Conservation (phyloP, 139 green algal genomes). For the Raphidocelis subcapitata region DNA sequence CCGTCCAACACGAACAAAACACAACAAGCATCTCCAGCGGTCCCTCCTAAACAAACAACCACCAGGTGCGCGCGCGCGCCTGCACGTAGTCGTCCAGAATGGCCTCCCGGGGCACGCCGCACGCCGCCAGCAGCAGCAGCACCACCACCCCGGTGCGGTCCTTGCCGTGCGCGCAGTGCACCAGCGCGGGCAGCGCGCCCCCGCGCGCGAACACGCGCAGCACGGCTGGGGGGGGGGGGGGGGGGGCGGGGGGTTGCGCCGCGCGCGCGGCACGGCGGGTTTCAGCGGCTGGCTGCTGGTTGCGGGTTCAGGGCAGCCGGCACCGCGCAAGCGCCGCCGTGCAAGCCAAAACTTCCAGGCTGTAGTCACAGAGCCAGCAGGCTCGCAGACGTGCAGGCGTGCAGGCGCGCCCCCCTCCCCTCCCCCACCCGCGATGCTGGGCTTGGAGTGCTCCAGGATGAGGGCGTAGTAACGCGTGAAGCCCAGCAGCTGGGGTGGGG, state of each 20-base stretch:
- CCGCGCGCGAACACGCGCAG: conserved; percentile 33
- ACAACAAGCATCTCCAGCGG: not conserved
- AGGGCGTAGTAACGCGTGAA: conserved; percentile 30
- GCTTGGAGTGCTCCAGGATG: conserved; percentile 32
- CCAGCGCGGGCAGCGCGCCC: conserved; percentile 27
- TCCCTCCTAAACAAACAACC: not conserved
- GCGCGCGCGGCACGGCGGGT: too few relatives aligned
- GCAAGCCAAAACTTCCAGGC: too few relatives aligned
- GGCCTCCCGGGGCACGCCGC: conserved; percentile 24
- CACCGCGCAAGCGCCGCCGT: too few relatives aligned
- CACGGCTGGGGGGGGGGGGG: conserved; percentile 5
- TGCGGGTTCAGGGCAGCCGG: too few relatives aligned
- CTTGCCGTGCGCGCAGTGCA: conserved; percentile 45
- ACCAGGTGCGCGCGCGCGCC: not conserved
- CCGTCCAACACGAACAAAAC: not conserved
- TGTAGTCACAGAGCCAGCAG: too few relatives aligned
- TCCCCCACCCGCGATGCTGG: conserved; percentile 36
- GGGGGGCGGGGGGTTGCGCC: too few relatives aligned
- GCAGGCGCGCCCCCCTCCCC: too few relatives aligned
- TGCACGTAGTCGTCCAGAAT: conserved; percentile 30
- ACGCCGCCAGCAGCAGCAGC: conserved; percentile 33
- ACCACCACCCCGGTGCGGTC: conserved; percentile 41
- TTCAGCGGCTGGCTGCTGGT: too few relatives aligned
- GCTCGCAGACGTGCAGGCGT: too few relatives aligned
- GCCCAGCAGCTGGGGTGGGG: conserved; percentile 26